Evolutionary conservation across 106 monocot species (phyloP).

Genomic region (Dendrobium chrysotoxum): DNA sequence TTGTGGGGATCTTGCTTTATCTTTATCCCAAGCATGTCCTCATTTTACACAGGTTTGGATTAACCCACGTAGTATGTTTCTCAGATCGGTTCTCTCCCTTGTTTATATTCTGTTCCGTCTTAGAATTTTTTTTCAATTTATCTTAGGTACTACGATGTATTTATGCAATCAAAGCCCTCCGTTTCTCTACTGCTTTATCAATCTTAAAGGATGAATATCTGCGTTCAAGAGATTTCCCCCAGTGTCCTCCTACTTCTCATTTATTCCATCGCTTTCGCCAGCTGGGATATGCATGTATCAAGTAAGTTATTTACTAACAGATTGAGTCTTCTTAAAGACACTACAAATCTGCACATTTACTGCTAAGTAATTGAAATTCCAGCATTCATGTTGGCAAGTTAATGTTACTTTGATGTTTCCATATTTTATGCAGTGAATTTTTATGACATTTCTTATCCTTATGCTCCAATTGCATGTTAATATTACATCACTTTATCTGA

Average conservation of each 20-base stretch:
- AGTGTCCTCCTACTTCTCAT: slow-evolving; percentile 86
- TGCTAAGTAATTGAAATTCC: background rate
- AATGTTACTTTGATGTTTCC: background rate
- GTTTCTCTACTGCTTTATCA: slow-evolving; percentile 91
- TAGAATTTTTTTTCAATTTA: slow-evolving; percentile 4
- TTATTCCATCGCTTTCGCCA: slow-evolving; percentile 92
- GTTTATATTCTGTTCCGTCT: slow-evolving; percentile 7
- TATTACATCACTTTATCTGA: background rate
- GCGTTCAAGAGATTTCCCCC: slow-evolving; percentile 96
- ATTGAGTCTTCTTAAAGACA: background rate
- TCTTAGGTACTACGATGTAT: slow-evolving; percentile 72
- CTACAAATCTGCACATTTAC: background rate
- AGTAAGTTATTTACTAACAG: slow-evolving; percentile 42
- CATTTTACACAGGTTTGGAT: slow-evolving; percentile 87
- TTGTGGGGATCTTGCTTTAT: slow-evolving; percentile 94
- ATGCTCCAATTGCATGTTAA: background rate
- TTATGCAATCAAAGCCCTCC: slow-evolving; percentile 95
- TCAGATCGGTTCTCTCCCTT: background rate
- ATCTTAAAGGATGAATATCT: slow-evolving; percentile 95
- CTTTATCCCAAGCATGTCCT: slow-evolving; percentile 97
- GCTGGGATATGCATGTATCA: slow-evolving; percentile 95
- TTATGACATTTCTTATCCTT: no score
- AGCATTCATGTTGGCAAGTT: background rate
- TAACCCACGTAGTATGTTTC: background rate
- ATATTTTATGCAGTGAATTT: background rate